Conservation (phyloP, 2,329 filamentous ascomycete genomes). For the Rhexocercosporidium sp. region DNA sequence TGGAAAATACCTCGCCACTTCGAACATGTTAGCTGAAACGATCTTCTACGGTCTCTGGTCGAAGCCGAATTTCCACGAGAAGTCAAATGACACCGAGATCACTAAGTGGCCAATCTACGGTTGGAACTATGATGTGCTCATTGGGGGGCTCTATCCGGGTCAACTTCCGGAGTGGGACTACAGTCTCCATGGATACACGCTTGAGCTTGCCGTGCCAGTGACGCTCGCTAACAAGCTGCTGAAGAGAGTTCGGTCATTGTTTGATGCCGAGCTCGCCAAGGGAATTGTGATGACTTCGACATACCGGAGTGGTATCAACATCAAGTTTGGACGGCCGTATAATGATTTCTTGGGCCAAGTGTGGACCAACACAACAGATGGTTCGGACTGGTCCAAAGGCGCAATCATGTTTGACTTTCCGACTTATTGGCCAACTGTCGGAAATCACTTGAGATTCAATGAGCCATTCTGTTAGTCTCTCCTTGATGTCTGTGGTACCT, state of each 20-base stretch:
- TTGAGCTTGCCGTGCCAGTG: conserved; percentile 30
- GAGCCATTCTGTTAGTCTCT: conserved; percentile 28
- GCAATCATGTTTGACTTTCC: conserved; percentile 34
- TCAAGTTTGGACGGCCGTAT: conserved; percentile 31
- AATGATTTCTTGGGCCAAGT: conserved; percentile 29
- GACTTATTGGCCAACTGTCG: conserved; percentile 22
- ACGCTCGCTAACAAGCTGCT: conserved; percentile 26
- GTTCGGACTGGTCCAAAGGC: conserved; percentile 26
- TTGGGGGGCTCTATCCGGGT: conserved; percentile 29
- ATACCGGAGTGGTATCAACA: conserved; percentile 31
- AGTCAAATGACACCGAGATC: conserved; percentile 19
- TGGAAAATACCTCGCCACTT: conserved; percentile 26
- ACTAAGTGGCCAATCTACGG: conserved; percentile 29
- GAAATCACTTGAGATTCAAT: conserved; percentile 30
- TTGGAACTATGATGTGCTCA: conserved; percentile 31
- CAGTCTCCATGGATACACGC: conserved; percentile 24
- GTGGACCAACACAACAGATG: conserved; percentile 19
- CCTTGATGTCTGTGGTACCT: background rate
- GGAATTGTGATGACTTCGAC: conserved; percentile 29
- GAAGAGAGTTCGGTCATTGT: conserved; percentile 23
- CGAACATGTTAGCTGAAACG: conserved; percentile 29
- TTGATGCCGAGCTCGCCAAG: conserved; percentile 20
- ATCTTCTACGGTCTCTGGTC: conserved; percentile 29
- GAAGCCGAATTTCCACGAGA: conserved; percentile 30
- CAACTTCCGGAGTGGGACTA: conserved; percentile 29